Base-by-base conservation (phyloP, 2,329 filamentous ascomycete genomes). In the Leptographium radiaticola region DNA sequence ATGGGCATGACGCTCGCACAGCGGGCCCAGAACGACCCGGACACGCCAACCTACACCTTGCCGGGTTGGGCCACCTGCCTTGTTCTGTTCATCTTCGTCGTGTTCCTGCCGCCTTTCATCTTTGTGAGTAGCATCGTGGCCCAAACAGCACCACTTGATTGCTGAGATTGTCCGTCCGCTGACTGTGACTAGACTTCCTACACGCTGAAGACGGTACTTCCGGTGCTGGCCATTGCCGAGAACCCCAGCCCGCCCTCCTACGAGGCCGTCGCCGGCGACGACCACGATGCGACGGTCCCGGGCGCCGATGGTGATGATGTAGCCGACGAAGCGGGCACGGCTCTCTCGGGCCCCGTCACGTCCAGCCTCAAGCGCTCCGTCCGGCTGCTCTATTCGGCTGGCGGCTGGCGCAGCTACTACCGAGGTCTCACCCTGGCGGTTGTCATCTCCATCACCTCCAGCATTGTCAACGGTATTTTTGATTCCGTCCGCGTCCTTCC, bases 401-500 rank as follows among this genome's bases (percentile, higher is more conserved):
- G 76, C 56, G 87, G 89, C 58, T 77, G 76, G 68, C 71, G 71
- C 56, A 77, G 84, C 55, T 75, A 79, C 62, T 85, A 88, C 75
- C 84, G 87, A 57, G 89, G 88, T 54, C 64, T 88, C 40, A 65
- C 70, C 55, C 78, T 75, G 64, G 66, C 66, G 52, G 11, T 80
- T 6, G 67, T 71, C 53, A 65, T 75, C 52, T 53, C 36, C 51
- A 0, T 72, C 42, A 56, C 67, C 40, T 18, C 54, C 4, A 53
- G 59, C 30, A 38, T 71, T 45, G 56, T 80, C 40, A 63, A 71
- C 52, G 66, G 66, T 53, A 62, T 80, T 58, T 63, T 85, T 61
- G 59, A 68, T 18, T 62, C 63, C 38, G 59, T 71, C 47, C 60
- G 73, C 36, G 60, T 69, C 54, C 63, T 69, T 12, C 59, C 55